Evolutionary conservation across 305 asterid species (phyloP), one percentile per base, ranked within the genome.

Genomic region (Vinca major): DNA sequence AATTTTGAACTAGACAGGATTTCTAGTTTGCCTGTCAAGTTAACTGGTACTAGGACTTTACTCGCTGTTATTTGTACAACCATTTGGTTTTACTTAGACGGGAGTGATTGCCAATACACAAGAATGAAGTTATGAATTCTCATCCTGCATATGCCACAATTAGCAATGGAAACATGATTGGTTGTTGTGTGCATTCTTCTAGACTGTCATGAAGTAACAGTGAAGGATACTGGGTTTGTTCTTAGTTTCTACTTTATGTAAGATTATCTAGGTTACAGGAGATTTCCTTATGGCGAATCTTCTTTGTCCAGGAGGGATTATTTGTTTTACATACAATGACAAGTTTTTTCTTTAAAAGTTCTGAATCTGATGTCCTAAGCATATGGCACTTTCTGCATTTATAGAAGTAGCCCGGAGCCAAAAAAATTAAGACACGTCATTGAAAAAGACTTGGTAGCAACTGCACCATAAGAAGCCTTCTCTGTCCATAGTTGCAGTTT

Each of bases 1-100:
- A 77, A 16, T 60, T 26, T 65, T 68, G 70, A 66, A 67, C 52
- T 48, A 55, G 43, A 39, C 33, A 62, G 44, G 53, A 67, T 63
- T 43, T 51, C 66, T 43, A 10, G 20, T 33, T 72, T 76, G 65
- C 36, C 45, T 57, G 17, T 56, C 43, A 37, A 41, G 65, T 44
- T 68, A 39, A 44, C 20, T 44, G 41, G 26, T 16, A 47, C 21
- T 56, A 12, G 26, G 43, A 54, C n/a, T 54, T 13, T 54, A 13
- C 12, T 19, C 0, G 3, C 63, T 43, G 54, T 36, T 50, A 36
- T 60, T 10, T 72, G 51, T 33, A 45, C 49, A 14, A 26, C 26
- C n/a, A 36, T 44, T 14, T 26, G 63, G 73, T 66, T 21, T 20
- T 21, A 54, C 64, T 7, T 50, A 12, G 44, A 45, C 56, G 2